Evolutionary conservation across 2,329 filamentous ascomycete species (phyloP), one percentile per base, ranked within the genome.

Genomic region (Rutstroemia sp.): DNA sequence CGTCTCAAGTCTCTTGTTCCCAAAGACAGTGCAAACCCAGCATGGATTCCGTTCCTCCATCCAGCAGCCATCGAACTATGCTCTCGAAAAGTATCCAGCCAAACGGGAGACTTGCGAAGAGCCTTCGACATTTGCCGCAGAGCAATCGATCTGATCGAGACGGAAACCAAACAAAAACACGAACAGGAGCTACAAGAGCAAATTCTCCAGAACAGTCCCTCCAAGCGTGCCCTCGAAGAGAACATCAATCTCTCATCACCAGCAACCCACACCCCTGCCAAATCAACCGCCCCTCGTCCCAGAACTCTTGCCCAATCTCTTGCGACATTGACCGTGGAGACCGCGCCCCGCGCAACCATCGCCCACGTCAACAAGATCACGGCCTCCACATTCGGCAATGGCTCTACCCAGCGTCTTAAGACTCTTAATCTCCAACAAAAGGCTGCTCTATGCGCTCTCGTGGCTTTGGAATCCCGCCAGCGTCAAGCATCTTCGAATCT

Each of bases 341-440:
- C 81, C 2, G 94, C 94, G 2, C 94, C 94, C 3, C 86, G 92
- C 58, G 94, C 91, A 34, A 90, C 85, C 27, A 95, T 99, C 63
- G 84, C 84, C 0, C 94, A 99, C 70, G 83, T 99, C 66, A 95
- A 94, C 69, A 91, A 90, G 65, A 86, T 97, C 59, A 96, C 94
- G 0, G 85, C 92, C 0, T 84, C 90, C 4, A 88, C 90, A 1
- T 96, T 99, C 71, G 90, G 88, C 70, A 92, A 96, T 65, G 92
- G 92, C 38, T 88, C 91, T 1, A 82, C 79, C 12, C 90, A 96
- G 65, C 83, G 94, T 57, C 82, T 99, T 14, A 87, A 88, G 71
- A 85, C 86, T 4, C 81, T 99, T 56, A 99, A 97, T 69, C 79
- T 99, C 2, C 95, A 99, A 69, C 94, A 99, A 71, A 97, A 96